phyloP scores from a whole-genome alignment of 2,329 filamentous ascomycete genomes.

The Cadophora malorum region DNA sequence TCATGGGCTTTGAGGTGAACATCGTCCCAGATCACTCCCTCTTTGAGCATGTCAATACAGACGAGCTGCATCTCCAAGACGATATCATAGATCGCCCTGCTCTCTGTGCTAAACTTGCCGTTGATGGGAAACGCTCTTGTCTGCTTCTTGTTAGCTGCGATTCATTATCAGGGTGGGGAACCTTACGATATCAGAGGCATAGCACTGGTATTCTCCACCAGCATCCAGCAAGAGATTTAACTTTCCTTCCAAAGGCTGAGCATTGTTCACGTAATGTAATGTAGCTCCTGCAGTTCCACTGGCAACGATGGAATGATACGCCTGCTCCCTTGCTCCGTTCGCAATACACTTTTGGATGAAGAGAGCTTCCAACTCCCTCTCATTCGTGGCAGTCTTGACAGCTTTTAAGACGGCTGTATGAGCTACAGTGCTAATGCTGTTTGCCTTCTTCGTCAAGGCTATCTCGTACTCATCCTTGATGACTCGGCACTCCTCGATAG shows the following conservation, averaged over 20 bases:
- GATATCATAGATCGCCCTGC: slow-evolving; percentile 78
- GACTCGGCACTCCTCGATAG: slow-evolving; percentile 72
- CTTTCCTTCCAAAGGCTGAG: slow-evolving; percentile 72
- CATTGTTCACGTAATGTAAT: slow-evolving; percentile 85
- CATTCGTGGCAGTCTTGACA: slow-evolving; percentile 72
- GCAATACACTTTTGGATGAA: slow-evolving; percentile 81
- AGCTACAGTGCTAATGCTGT: slow-evolving; percentile 70
- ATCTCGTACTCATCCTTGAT: slow-evolving; percentile 79
- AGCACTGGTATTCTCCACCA: slow-evolving; percentile 77
- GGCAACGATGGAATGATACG: slow-evolving; percentile 87
- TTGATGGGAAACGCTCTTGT: slow-evolving; percentile 87
- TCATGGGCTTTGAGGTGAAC: slow-evolving; percentile 81
- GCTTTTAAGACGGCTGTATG: slow-evolving; percentile 67
- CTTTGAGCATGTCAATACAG: slow-evolving; percentile 74
- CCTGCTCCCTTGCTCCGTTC: slow-evolving; percentile 79
- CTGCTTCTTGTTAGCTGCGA: slow-evolving; percentile 49
- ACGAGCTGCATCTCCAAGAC: slow-evolving; percentile 87
- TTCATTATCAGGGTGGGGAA: neutral
- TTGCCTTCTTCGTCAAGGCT: slow-evolving; percentile 74
- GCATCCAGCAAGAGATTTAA: slow-evolving; percentile 85
- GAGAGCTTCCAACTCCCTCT: slow-evolving; percentile 81
- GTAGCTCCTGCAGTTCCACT: slow-evolving; percentile 81
- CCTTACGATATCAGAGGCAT: slow-evolving; percentile 69
- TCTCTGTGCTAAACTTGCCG: slow-evolving; percentile 73
- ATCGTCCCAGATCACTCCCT: slow-evolving; percentile 79